phyloP scores from a whole-genome alignment of 345 rosid genomes.

The Pugionium cornutum region DNA sequence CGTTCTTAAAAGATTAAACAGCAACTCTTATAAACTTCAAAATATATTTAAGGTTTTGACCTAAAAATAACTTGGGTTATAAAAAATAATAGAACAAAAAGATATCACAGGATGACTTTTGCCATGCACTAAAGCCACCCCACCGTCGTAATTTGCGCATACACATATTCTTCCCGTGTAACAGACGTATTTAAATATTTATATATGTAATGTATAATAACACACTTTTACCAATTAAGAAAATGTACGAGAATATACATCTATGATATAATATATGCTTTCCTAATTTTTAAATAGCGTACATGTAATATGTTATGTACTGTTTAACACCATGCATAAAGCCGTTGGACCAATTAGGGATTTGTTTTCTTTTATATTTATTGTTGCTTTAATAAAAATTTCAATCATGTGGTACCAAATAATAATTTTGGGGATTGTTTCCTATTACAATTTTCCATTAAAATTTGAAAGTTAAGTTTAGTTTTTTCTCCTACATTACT shows the following conservation, averaged over 20 bases:
- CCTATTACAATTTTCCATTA: not conserved
- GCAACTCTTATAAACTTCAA: no score
- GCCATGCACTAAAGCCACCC: conserved; percentile 22
- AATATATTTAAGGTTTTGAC: no score
- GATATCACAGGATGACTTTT: conserved; percentile 17
- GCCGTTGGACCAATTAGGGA: not conserved
- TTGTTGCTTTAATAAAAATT: no score
- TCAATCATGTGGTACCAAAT: not conserved
- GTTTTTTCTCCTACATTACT: conserved; percentile 5
- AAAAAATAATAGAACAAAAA: conserved; percentile 14
- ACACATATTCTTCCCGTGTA: conserved; percentile 7
- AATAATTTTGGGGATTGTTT: not conserved
- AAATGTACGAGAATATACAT: conserved; percentile 20
- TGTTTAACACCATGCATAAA: no score
- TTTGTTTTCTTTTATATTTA: no score
- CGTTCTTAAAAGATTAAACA: no score
- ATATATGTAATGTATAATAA: conserved; percentile 1
- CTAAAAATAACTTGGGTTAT: no score
- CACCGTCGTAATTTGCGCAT: conserved; percentile 31
- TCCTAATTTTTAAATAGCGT: no score
- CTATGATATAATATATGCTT: not conserved
- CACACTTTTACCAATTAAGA: not conserved
- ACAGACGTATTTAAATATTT: not conserved
- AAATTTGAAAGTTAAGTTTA: not conserved
- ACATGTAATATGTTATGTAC: no score